These are phyloP conservation scores for Atkinsonella hypoxylon DNA, from an alignment of 2,329 filamentous ascomycete genomes.

Conservation along the genomic window DNA sequence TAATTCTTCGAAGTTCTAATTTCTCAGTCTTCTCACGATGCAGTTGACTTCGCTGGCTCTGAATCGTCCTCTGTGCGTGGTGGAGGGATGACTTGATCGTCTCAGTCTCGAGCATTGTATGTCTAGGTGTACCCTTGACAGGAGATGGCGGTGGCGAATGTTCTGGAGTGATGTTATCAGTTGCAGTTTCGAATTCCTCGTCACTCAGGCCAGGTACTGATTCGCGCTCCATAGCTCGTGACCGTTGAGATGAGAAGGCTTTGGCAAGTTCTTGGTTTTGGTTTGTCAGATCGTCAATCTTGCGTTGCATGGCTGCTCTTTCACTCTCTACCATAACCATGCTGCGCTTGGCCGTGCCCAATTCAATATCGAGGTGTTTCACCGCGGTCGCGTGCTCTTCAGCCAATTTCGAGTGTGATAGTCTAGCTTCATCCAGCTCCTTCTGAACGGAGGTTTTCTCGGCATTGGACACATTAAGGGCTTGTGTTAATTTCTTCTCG, in stretches of 20 bases:
- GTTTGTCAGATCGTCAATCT: constrained; percentile 73
- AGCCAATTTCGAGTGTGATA: constrained; percentile 61
- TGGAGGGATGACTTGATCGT: constrained; percentile 88
- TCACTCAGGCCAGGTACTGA: constrained; percentile 45
- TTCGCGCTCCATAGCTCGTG: constrained; percentile 54
- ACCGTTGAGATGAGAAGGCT: constrained; percentile 64
- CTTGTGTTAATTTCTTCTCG: constrained; percentile 69
- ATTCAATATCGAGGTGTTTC: constrained; percentile 81
- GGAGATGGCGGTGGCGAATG: constrained; percentile 86
- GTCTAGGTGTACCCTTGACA: constrained; percentile 80
- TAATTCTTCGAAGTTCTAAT: constrained; percentile 84
- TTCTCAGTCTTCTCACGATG: constrained; percentile 99
- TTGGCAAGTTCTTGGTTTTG: constrained; percentile 88
- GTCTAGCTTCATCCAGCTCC: constrained; percentile 82
- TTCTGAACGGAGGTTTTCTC: constrained; percentile 72
- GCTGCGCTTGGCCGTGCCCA: constrained; percentile 72
- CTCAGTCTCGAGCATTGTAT: constrained; percentile 86
- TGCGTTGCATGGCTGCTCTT: constrained; percentile 64
- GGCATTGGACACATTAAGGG: constrained; percentile 53
- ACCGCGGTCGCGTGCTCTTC: constrained; percentile 68
- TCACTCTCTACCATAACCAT: constrained; percentile 70
- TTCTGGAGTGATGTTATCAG: constrained; percentile 67
- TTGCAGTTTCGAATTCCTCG: constrained; percentile 51
- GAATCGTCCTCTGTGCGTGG: constrained; percentile 92
- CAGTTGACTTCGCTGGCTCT: constrained; percentile 86